Conservation (phyloP, 2,329 filamentous ascomycete species). For the Cercospora brassicicola region DNA sequence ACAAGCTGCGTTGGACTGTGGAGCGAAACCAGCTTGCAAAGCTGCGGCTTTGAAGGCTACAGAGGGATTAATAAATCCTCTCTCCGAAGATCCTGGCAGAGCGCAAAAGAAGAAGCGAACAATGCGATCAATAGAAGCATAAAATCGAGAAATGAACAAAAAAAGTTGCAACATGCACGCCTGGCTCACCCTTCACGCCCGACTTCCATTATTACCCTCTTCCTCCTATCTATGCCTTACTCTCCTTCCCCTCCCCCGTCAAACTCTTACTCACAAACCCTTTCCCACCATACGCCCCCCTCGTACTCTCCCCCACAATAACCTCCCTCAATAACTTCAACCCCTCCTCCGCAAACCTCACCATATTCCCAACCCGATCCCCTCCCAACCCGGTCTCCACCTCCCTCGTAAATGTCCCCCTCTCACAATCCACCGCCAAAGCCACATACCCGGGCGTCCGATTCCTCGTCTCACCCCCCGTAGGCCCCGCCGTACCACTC, state of each 20-base stretch:
- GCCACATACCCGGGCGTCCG: conserved; percentile 64
- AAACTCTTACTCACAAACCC: conserved; percentile 6
- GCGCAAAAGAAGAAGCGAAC: not conserved
- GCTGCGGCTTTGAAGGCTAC: conserved; percentile 48
- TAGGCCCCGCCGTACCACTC: conserved; percentile 65
- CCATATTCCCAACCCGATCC: conserved; percentile 63
- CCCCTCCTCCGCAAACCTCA: conserved; percentile 60
- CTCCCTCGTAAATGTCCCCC: conserved; percentile 56
- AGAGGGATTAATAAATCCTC: conserved; percentile 22
- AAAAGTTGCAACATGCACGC: not conserved
- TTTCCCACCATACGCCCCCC: conserved; percentile 2
- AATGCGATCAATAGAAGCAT: not conserved
- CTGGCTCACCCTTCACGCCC: too few relatives aligned
- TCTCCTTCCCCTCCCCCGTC: not conserved
- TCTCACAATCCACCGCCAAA: conserved; percentile 58
- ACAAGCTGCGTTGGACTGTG: conserved; percentile 37
- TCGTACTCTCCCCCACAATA: conserved; percentile 45
- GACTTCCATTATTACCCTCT: too few relatives aligned
- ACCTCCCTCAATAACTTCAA: conserved; percentile 59
- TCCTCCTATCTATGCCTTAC: not conserved
- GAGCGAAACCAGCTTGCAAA: conserved; percentile 14
- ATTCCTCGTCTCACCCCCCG: conserved; percentile 57
- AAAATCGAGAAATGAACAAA: not conserved
- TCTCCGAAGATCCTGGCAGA: not conserved
- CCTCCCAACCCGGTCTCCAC: conserved; percentile 55